A percentile compares a stretch with the other conserved stretches of the same genome.
Conservation (phyloP, 129 eudicot species). For the Dittrichia graveolens region DNA sequence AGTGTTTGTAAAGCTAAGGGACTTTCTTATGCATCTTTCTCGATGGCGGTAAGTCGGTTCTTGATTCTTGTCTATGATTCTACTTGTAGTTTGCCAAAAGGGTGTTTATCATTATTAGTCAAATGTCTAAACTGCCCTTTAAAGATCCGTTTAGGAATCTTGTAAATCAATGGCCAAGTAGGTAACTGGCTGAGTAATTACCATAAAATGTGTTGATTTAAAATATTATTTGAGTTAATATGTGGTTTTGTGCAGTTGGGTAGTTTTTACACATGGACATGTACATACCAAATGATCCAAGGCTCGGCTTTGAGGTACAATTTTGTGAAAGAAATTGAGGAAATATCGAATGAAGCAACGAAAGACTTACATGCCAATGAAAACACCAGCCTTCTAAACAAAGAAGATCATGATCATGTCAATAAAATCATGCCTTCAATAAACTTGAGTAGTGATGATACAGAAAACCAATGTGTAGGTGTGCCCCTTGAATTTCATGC, state of each 20-base stretch:
- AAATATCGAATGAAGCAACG: conserved; percentile 38
- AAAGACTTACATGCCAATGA: conserved; percentile 56
- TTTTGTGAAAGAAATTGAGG: conserved; percentile 36
- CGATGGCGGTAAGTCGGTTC: conserved; percentile 75
- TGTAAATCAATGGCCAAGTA: no score
- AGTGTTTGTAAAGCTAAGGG: conserved; percentile 57
- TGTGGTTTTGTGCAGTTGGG: conserved; percentile 56
- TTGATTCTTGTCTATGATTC: conserved; percentile 7
- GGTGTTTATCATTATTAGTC: conserved; percentile 2
- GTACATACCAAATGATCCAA: conserved; percentile 67
- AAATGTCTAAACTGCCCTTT: conserved; percentile 11
- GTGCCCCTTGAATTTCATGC: background rate
- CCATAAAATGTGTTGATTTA: background rate
- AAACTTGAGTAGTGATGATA: conserved; percentile 26
- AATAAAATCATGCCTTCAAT: conserved; percentile 32
- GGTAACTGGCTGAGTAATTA: no score
- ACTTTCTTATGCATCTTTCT: conserved; percentile 86
- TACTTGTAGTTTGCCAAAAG: background rate
- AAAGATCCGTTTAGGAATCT: background rate
- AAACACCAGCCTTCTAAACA: conserved; percentile 49
- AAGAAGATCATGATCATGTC: conserved; percentile 34
- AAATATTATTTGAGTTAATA: background rate
- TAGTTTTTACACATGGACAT: conserved; percentile 85
- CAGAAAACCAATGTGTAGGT: conserved; percentile 41
- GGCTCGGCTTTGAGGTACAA: conserved; percentile 48